Base-by-base conservation (phyloP, 2,329 filamentous ascomycete species). In the Aspergillus eucalypticola region DNA sequence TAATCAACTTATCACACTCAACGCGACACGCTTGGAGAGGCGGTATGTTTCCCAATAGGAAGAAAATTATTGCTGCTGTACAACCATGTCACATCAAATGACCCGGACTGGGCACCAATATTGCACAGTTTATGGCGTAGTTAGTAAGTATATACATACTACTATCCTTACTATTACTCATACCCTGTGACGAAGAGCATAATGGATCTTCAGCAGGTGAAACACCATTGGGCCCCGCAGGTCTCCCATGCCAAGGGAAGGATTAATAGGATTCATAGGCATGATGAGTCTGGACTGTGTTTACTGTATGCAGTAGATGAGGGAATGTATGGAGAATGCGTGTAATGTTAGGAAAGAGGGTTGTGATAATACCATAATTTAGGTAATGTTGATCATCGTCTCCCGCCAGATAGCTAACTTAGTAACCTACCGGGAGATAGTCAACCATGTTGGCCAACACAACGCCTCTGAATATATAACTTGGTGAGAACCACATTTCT, bases 11-110 rank as follows among this genome's bases (percentile, higher is more conserved):
- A 50, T 50, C 46, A 50, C 46, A 50, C 25, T 8, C 25, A 27
- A 15, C 23, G 15, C 25, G 23, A 29, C 32, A 35, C 46, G 46
- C 46, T 29, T 50, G 13, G 46, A 17, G 46, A 29, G 25, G 46
- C 46, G 46, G 46, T 50, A 50, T 50, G 46, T n/a, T 27, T 50
- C 10, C 25, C 46, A 35, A 50, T 50, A 23, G 46, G 32, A 35
- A 29, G 25, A 15, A 13, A 44, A 46, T 55, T 55, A 55, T 55
- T 55, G 41, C 41, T 44, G 38, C 19, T 55, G 53, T 55, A 55
- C 27, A 8, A 55, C 53, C 53, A 11, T 44, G 25, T 19, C n/a
- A 17, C 25, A 25, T 19, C 41, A 27, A 54, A 19, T 44, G 23
- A 39, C 25, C 39, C 25, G 46, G 25, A 29, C 23, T 44, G 38